Percentiles rank a stretch among this genome's conserved stretches.
Evolutionary conservation across 495 filamentous ascomycete species (phyloP).

Genomic region (Mytilinidion resinicola): DNA sequence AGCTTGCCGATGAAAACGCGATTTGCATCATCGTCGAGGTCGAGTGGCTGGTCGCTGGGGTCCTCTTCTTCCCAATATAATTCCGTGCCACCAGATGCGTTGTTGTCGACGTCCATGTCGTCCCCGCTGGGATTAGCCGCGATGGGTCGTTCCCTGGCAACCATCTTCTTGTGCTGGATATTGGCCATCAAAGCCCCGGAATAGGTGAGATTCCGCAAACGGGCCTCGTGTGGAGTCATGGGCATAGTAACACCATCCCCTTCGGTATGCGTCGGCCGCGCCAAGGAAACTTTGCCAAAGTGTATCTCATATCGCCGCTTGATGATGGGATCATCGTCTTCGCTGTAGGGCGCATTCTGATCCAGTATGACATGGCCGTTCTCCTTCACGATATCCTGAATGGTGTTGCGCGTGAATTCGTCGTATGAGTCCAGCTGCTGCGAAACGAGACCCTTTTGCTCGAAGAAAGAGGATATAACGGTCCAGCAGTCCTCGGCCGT

Average conservation of each 20-base stretch:
- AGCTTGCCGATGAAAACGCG: slow-evolving; percentile 82
- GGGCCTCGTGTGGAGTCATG: slow-evolving; percentile 85
- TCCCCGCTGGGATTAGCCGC: slow-evolving; percentile 48
- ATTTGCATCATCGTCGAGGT: slow-evolving; percentile 36
- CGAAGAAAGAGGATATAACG: slow-evolving; percentile 94
- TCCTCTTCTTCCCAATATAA: slow-evolving; percentile 51
- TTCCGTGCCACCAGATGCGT: slow-evolving; percentile 52
- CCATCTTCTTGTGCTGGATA: slow-evolving; percentile 70
- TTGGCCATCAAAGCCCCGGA: slow-evolving; percentile 81
- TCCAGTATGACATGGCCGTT: slow-evolving; percentile 83
- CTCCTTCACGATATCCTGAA: slow-evolving; percentile 86
- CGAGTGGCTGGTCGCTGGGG: slow-evolving; percentile 19
- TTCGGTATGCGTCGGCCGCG: slow-evolving; percentile 82
- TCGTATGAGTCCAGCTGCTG: slow-evolving; percentile 98
- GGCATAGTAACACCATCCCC: slow-evolving; percentile 77
- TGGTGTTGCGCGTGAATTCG: slow-evolving; percentile 86
- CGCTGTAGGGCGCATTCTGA: slow-evolving; percentile 65
- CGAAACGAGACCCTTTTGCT: slow-evolving; percentile 87
- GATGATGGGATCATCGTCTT: slow-evolving; percentile 68
- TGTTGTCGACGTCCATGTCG: slow-evolving; percentile 45
- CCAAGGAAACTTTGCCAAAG: slow-evolving; percentile 78
- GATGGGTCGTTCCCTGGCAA: slow-evolving; percentile 69
- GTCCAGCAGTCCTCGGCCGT: slow-evolving; percentile 95
- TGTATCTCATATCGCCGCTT: slow-evolving; percentile 89
- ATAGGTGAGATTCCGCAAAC: slow-evolving; percentile 91